Percentiles rank a stretch among this genome's conserved stretches.
These are phyloP conservation scores for Russula earlei DNA, from an alignment of 768 basidiomycete species.

Conservation along the genomic window DNA sequence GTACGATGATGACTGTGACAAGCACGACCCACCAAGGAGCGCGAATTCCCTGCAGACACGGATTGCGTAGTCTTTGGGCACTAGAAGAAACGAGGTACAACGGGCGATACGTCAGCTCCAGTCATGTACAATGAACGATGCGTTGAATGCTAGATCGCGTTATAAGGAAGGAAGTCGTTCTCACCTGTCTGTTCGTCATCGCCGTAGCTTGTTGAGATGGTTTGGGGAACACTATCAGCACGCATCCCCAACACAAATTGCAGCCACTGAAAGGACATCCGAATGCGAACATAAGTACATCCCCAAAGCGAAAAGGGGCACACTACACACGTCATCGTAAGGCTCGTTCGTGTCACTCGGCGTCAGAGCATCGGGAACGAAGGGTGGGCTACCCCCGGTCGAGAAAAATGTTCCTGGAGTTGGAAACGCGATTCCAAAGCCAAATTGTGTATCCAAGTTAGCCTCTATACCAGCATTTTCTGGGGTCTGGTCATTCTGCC, in stretches of 20 bases:
- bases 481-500: slow-evolving; percentile 17
- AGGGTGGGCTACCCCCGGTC: slow-evolving; percentile 21
- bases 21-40: slow-evolving; percentile 40
- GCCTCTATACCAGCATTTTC: slow-evolving; percentile 21
- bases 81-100: slow-evolving; percentile 23
- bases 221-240: slow-evolving; percentile 38
- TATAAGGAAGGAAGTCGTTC: not conserved
- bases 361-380: slow-evolving; percentile 10
- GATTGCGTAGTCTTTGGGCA: slow-evolving; percentile 39
- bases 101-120: not conserved
- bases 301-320: too few species aligned
- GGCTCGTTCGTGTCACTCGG: slow-evolving; percentile 14
- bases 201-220: slow-evolving; percentile 65
- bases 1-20: not conserved
- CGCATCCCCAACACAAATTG: slow-evolving; percentile 38
- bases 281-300: not conserved
- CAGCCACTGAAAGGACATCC: slow-evolving; percentile 40
- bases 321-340: slow-evolving; percentile 6
- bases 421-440: slow-evolving; percentile 21
- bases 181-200: slow-evolving; percentile 64
- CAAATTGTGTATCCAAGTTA: slow-evolving; percentile 21
- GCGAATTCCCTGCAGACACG: slow-evolving; percentile 49
- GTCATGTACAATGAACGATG: not conserved
- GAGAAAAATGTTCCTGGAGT: slow-evolving; percentile 21
- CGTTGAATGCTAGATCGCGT: not conserved